These are phyloP conservation scores for Candida khao-thaluensis DNA, from an alignment of 805 yeast species.

Conservation along the genomic window DNA sequence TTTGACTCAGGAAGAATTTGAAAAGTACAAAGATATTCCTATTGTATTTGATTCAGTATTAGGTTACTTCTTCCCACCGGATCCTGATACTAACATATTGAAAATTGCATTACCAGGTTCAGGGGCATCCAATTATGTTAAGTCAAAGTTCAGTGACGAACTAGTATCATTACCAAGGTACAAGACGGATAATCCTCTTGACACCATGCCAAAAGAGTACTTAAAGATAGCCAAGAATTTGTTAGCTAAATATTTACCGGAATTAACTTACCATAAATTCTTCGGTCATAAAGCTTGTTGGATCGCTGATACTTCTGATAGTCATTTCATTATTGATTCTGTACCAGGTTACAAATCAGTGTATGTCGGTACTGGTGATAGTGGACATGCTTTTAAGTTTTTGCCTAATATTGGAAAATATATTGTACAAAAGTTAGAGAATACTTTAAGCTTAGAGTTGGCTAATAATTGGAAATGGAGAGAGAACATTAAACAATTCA, in stretches of 20 bases:
- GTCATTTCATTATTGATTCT: conserved; percentile 33
- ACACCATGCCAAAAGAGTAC: conserved; percentile 35
- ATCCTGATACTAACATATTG: conserved; percentile 29
- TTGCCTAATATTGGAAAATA: conserved; percentile 33
- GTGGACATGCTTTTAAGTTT: conserved; percentile 40
- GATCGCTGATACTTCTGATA: conserved; percentile 35
- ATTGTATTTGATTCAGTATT: conserved; percentile 41
- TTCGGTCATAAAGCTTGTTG: conserved; percentile 24
- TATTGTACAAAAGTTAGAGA: conserved; percentile 13
- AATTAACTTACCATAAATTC: conserved; percentile 28
- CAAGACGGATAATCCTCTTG: conserved; percentile 23
- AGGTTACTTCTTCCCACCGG: conserved; percentile 52
- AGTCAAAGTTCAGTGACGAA: conserved; percentile 13
- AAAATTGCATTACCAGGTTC: conserved; percentile 37
- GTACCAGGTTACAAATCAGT: conserved; percentile 28
- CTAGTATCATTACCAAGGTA: conserved; percentile 35
- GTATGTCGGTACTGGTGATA: conserved; percentile 37
- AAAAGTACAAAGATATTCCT: conserved; percentile 36
- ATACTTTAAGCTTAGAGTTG: conserved; percentile 8
- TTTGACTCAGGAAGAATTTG: conserved; percentile 33
- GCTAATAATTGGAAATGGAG: conserved; percentile 17
- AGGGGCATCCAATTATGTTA: conserved; percentile 23
- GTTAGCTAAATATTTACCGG: conserved; percentile 37
- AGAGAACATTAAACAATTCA: conserved; percentile 12
- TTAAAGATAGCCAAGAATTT: conserved; percentile 24